These are phyloP conservation scores for Phoma sp. DNA, from an alignment of 2,329 filamentous ascomycete genomes.

Conservation along the genomic window DNA sequence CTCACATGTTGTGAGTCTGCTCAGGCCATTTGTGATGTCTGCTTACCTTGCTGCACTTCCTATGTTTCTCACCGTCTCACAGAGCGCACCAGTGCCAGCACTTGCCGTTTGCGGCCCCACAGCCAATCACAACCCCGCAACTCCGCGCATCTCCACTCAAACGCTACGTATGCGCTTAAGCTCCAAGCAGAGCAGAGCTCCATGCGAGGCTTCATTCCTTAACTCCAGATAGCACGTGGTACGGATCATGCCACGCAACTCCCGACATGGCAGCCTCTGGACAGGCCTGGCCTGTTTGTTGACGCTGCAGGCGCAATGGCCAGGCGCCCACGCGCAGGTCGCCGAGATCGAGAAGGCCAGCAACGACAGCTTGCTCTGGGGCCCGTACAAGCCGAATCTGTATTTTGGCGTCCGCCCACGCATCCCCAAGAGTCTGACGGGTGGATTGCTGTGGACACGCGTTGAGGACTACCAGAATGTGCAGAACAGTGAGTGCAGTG, in stretches of 20 bases:
- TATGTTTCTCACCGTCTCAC: too few species aligned
- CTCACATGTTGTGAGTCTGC: too few species aligned
- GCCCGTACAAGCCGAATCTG: conserved; percentile 89
- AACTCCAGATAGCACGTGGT: conserved; percentile 17
- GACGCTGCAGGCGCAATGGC: conserved; percentile 31
- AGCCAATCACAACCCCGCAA: conserved; percentile 26
- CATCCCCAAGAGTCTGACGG: conserved; percentile 78
- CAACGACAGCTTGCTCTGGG: conserved; percentile 93
- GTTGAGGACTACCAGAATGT: conserved; percentile 79
- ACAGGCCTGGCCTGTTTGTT: conserved; percentile 30
- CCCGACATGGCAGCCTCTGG: conserved; percentile 26
- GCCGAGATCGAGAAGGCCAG: conserved; percentile 54
- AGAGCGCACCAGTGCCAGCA: too few species aligned
- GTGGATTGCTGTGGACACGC: conserved; percentile 86
- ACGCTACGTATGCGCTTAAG: conserved; percentile 26
- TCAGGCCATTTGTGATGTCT: too few species aligned
- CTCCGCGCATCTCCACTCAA: conserved; percentile 21
- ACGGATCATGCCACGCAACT: conserved; percentile 34
- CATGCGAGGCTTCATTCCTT: conserved; percentile 18
- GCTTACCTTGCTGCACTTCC: too few species aligned
- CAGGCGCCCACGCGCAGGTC: conserved; percentile 36
- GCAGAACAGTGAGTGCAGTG: conserved; percentile 68
- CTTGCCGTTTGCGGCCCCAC: background rate
- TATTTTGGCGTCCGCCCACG: conserved; percentile 91
- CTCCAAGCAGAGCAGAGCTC: conserved; percentile 14